A percentile compares a stretch with the other conserved stretches of the same genome.
Conservation (phyloP, 2,329 filamentous ascomycete species). For the Fusarium sp. region DNA sequence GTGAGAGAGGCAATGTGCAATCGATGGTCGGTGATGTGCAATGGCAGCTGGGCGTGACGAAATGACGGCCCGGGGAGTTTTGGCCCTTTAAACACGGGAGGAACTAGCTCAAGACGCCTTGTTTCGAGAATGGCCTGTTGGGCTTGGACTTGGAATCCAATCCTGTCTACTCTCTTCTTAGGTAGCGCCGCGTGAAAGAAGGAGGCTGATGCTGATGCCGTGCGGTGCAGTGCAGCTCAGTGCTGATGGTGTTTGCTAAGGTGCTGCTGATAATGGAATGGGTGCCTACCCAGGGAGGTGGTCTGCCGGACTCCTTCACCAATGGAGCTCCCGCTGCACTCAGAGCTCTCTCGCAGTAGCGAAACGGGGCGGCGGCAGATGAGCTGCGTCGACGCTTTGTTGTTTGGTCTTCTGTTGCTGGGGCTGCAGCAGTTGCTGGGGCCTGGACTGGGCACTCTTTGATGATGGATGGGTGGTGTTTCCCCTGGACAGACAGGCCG, state of each 20-base stretch:
- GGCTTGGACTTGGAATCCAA: not conserved
- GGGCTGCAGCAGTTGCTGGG: conserved; percentile 34
- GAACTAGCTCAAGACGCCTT: not conserved
- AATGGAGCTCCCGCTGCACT: not conserved
- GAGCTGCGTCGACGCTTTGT: conserved; percentile 19
- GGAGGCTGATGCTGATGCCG: not conserved
- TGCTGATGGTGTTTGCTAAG: conserved; percentile 2
- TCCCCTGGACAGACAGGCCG: conserved; percentile 23
- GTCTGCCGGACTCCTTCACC: not conserved
- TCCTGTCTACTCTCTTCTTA: not conserved
- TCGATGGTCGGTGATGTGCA: not conserved
- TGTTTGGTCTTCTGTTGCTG: conserved; percentile 34
- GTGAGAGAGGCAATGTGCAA: not conserved
- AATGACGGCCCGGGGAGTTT: not conserved
- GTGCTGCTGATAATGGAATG: not conserved
- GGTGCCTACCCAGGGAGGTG: not conserved
- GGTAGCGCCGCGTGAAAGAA: not conserved
- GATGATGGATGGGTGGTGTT: conserved; percentile 27
- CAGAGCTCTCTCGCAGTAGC: not conserved
- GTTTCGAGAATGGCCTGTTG: conserved; percentile 1
- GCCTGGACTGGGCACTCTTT: conserved; percentile 17
- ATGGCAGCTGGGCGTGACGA: conserved; percentile 22
- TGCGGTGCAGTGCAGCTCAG: not conserved
- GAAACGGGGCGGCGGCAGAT: not conserved
- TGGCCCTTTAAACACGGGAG: not conserved